Conservation (phyloP, 768 basidiomycete species). For the Naganishia antarctica region DNA sequence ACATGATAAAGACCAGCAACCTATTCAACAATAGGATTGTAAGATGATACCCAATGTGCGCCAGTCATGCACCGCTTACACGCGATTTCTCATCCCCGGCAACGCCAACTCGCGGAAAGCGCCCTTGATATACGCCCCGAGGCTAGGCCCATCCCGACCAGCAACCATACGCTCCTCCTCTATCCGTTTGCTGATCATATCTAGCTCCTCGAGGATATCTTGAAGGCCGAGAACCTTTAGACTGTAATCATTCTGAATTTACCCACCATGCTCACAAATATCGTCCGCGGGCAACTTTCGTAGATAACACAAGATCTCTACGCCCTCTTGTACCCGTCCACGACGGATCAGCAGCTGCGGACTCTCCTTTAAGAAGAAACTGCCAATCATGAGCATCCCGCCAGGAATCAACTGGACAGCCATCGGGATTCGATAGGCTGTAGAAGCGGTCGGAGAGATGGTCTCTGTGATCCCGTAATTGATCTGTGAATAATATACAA, state of each 20-base stretch:
- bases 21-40: not conserved
- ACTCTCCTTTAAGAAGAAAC: conserved; percentile 46
- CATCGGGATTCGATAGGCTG: conserved; percentile 45
- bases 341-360: conserved; percentile 32
- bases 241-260: no score
- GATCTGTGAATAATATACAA: no score
- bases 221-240: not conserved
- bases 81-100: conserved; percentile 40
- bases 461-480: conserved; percentile 29
- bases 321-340: not conserved
- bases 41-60: not conserved
- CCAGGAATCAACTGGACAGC: conserved; percentile 59
- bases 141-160: conserved; percentile 26
- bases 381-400: conserved; percentile 53
- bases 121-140: conserved; percentile 32
- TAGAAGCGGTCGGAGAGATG: conserved; percentile 18
- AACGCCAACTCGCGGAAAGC: conserved; percentile 30
- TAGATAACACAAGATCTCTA: not conserved
- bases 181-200: conserved; percentile 27
- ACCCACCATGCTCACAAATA: not conserved
- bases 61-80: conserved; percentile 26
- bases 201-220: conserved; percentile 30
- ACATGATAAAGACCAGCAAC: conserved; percentile 44
- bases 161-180: conserved; percentile 31
- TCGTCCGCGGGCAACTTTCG: conserved; percentile 1